phyloP scores from a whole-genome alignment of 257 asterid genomes.

The Penstemon davidsonii region DNA sequence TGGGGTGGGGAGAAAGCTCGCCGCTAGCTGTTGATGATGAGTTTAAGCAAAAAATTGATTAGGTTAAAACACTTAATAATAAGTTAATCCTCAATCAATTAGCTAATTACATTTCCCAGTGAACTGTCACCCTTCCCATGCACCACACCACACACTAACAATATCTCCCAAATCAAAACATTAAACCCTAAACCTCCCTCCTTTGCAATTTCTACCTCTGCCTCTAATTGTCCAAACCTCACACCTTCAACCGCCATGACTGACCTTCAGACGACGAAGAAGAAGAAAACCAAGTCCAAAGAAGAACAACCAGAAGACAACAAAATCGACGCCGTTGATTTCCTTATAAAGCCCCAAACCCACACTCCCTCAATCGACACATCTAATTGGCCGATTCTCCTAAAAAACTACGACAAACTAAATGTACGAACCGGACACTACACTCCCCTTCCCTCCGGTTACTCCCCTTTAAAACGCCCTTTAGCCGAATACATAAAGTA shows the following conservation, averaged over 20 bases:
- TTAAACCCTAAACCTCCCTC: constrained; percentile 40
- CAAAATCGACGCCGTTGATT: constrained; percentile 41
- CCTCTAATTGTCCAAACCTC: constrained; percentile 15
- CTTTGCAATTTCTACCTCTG: constrained; percentile 19
- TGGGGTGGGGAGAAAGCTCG: no score
- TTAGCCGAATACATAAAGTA: constrained; percentile 71
- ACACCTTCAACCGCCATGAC: constrained; percentile 51
- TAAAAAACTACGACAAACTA: constrained; percentile 79
- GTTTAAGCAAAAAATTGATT: no score
- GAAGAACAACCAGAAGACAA: constrained; percentile 27
- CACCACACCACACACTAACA: constrained; percentile 23
- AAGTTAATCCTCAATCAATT: no score
- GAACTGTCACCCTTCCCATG: not conserved
- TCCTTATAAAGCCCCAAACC: constrained; percentile 78
- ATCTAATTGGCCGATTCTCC: constrained; percentile 89
- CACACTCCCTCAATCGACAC: constrained; percentile 78
- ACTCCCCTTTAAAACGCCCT: constrained; percentile 84
- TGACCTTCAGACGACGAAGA: constrained; percentile 58
- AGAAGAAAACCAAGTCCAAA: constrained; percentile 53
- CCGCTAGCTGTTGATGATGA: no score
- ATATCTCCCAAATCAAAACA: constrained; percentile 30
- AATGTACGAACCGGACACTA: constrained; percentile 92
- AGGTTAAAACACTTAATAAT: no score
- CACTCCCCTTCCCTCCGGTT: constrained; percentile 90
- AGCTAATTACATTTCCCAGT: no score